phyloP scores from a whole-genome alignment of 2,329 filamentous ascomycete species.

The Alternaria sp. region DNA sequence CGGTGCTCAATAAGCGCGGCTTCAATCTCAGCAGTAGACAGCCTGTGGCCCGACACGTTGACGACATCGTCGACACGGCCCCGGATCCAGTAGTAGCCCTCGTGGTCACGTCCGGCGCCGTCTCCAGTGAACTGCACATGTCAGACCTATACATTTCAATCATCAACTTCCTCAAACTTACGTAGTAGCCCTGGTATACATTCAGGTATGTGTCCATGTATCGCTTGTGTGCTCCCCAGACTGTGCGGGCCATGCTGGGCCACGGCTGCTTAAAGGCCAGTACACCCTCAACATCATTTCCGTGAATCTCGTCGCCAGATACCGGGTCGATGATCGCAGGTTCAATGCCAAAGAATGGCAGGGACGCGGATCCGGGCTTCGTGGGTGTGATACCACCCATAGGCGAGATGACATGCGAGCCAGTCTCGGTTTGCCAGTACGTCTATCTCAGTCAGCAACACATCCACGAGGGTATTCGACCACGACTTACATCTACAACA shows the following conservation, averaged over 20 bases:
- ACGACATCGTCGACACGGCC: constrained; percentile 98
- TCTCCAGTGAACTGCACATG: constrained; percentile 80
- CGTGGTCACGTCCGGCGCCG: constrained; percentile 93
- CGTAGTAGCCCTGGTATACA: constrained; percentile 98
- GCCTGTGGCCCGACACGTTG: constrained; percentile 94
- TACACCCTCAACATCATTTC: constrained; percentile 97
- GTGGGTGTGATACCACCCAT: constrained; percentile 93
- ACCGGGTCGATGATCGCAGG: constrained; percentile 97
- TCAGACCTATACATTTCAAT: constrained; percentile 26
- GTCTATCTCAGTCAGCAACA: constrained; percentile 67
- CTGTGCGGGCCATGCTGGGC: constrained; percentile 98
- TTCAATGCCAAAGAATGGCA: constrained; percentile 98
- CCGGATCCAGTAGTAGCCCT: constrained; percentile 99
- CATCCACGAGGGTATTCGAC: not conserved
- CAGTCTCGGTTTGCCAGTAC: constrained; percentile 99
- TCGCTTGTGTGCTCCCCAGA: constrained; percentile 96
- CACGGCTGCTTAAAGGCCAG: constrained; percentile 97
- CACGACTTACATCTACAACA: constrained; percentile 82
- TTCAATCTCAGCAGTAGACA: constrained; percentile 98
- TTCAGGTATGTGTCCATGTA: constrained; percentile 99
- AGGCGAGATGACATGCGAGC: constrained; percentile 94
- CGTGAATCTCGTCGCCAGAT: constrained; percentile 89
- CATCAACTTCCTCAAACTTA: constrained; percentile 60
- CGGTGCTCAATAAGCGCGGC: constrained; percentile 93
- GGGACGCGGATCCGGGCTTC: constrained; percentile 93